These are phyloP conservation scores for Pleurotus eryngii DNA, from an alignment of 768 basidiomycete species.

Conservation along the genomic window DNA sequence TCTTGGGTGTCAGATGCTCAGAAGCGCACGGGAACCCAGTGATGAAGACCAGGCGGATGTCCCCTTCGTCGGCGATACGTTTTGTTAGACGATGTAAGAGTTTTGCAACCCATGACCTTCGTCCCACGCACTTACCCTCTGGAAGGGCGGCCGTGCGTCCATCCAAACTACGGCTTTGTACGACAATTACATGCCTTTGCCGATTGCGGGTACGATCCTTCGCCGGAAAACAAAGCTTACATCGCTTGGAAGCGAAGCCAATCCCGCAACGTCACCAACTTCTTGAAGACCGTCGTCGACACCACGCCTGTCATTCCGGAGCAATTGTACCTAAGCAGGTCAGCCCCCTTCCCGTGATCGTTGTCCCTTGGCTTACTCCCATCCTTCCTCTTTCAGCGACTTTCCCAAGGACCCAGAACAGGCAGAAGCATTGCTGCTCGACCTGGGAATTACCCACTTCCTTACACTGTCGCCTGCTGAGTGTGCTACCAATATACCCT, in stretches of 20 bases:
- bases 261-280: slow-evolving; percentile 49
- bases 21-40: slow-evolving; percentile 27
- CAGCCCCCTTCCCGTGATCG: slow-evolving; percentile 5
- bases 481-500: slow-evolving; percentile 25
- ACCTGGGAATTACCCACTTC: slow-evolving; percentile 51
- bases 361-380: neutral
- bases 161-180: slow-evolving; percentile 53
- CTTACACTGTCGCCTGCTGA: slow-evolving; percentile 54
- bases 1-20: neutral
- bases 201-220: slow-evolving; percentile 46
- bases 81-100: slow-evolving; percentile 47
- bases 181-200: slow-evolving; percentile 56
- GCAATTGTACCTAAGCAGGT: slow-evolving; percentile 53
- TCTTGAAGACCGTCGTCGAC: slow-evolving; percentile 49
- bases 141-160: slow-evolving; percentile 35
- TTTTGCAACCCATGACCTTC: slow-evolving; percentile 1
- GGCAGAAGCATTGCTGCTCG: slow-evolving; percentile 46
- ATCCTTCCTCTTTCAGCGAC: slow-evolving; percentile 32
- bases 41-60: slow-evolving; percentile 44
- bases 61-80: slow-evolving; percentile 40
- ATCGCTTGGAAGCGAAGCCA: slow-evolving; percentile 57
- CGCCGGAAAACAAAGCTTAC: slow-evolving; percentile 40
- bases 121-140: slow-evolving; percentile 10
- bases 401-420: slow-evolving; percentile 53
- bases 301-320: slow-evolving; percentile 49